Base-by-base conservation (phyloP, 2,329 filamentous ascomycete species). In the Exophiala phaeomuriformis region DNA sequence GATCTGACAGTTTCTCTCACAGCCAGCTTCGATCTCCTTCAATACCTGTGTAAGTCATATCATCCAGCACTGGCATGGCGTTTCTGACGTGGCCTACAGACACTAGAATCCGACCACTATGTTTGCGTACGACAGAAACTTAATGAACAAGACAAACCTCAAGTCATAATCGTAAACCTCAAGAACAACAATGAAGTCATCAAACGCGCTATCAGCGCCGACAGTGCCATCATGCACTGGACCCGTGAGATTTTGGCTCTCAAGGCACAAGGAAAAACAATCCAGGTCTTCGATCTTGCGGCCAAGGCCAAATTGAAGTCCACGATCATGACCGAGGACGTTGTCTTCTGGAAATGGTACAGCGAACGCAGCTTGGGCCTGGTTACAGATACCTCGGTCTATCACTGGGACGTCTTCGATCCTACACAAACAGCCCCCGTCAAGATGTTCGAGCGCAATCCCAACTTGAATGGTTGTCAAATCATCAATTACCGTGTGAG, bases 191-290 rank as follows among this genome's bases (percentile, higher is more conserved):
- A 95, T 82, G 91, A 93, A 77, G 84, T 96, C 71, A 93, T 89
- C 65, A 86, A 88, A 67, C 83, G 91, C 69, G 89, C 91, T 46
- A 98, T 98, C 78, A 97, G 95, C 78, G 93, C 93, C 67, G 93
- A 98, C 76, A 97, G 90, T 82, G 93, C 94, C 66, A 95, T 98
- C 70, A 97, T 98, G 93, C 93, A 98, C 81, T 95, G 89, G 88
- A 85, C 81, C 65, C 88, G 86, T 70, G 89, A 95, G 72, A 88
- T 98, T 70, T 97, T 98, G 67, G 93, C 94, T 59, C 81, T 98
- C 64, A 95, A 95, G 75, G 91, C 93, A 46, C 89, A 96, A 71
- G 86, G 86, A 60, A 82, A 90, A 69, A 98, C 93, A 63, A 81
- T 98, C 58, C 94, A 98, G 76, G 95, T 98, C 70, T 98, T 98